Evolutionary conservation across 306 rosid species (phyloP), one percentile per base, ranked within the genome.

Genomic region (Calophaca sinica): DNA sequence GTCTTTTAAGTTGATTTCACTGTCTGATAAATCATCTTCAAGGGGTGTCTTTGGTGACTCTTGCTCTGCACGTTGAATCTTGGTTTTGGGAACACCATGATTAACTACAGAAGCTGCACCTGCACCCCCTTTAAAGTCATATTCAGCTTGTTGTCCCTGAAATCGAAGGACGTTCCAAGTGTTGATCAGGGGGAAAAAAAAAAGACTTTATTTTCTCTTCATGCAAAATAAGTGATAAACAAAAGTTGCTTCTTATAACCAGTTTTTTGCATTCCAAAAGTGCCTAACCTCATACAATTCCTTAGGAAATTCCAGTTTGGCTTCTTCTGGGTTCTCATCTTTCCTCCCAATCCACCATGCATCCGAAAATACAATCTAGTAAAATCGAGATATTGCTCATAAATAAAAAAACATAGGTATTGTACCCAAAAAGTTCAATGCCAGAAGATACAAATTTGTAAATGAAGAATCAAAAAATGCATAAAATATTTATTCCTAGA

Each of bases 271-370:
- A 54, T 48, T 73, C 36, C 29, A 13, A 73, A 61, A 77, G 68
- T 58, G 9, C 58, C 89, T 54, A 72, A 88, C 98, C 85, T 77
- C 83, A 35, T 51, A 79, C 70, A 89, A 52, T 75, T 91, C 94
- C 75, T 80, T 83, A 9, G 98, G 98, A 78, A 91, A 86, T 66
- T 94, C 93, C 50, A 94, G 93, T 72, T 58, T 84, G 59, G 75
- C 76, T 86, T 94, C 98, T 68, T 88, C 89, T 3, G 96, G 96
- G 80, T 94, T 91, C 68, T 91, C 93, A 15, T 81, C 96, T 85
- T 87, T 83, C 52, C 51, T 87, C 72, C 98, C 98, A 65, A 94
- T 90, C 97, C 98, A 94, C 94, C 97, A 94, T 15, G 91, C 98
- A 57, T 94, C 90, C 35, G 98, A 89, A 83, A 94, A 94, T 80